Evolutionary conservation across 1,284 basidiomycete species (phyloP), one percentile per base, ranked within the genome.

Genomic region (Boletus calvinii): DNA sequence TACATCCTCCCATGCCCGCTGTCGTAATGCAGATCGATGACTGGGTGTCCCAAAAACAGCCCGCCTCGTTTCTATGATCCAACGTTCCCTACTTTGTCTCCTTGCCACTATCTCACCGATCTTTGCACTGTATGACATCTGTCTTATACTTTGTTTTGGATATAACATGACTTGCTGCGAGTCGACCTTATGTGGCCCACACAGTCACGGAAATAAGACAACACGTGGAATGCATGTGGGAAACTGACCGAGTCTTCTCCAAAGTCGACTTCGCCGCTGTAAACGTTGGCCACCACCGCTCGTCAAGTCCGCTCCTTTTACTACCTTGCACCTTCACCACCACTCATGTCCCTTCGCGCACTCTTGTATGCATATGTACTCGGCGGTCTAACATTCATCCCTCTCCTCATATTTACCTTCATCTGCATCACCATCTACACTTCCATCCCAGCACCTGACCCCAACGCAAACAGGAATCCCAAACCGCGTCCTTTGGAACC

Each of bases 371-470:
- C 87, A 34, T 96, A 95, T 71, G 69, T 96, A 56, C 76, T 96
- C 46, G 94, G 94, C 54, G 94, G 92, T 24, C 58, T 95, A 55
- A 93, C 92, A 1, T 90, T 95, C 68, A 73, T 95, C 50, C 91
- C 93, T 20, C 76, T 94, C 43, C 63, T 89, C 57, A 59, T 89
- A 58, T 71, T 80, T 59, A 72, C 70, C 31, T 58, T 79, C 59
- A 60, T 91, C 55, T 80, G 77, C 64, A 78, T 78, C 68, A 74
- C 86, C 53, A 68, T 86, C 54, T 92, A 92, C 73, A 90, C 89
- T 9, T 87, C 90, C 31, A 79, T 85, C 3, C 91, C 92, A 15
- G 77, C 90, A n/a, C 80, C 78, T 18, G 79, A 84, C 59, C 62
- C 72, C 2, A 76, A 81, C 62, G 63, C 72, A 6, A 53, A 63